Percentiles rank a stretch among this genome's conserved stretches.
phyloP scores from a whole-genome alignment of 768 basidiomycete species.

The Infundibulicybe gibba region DNA sequence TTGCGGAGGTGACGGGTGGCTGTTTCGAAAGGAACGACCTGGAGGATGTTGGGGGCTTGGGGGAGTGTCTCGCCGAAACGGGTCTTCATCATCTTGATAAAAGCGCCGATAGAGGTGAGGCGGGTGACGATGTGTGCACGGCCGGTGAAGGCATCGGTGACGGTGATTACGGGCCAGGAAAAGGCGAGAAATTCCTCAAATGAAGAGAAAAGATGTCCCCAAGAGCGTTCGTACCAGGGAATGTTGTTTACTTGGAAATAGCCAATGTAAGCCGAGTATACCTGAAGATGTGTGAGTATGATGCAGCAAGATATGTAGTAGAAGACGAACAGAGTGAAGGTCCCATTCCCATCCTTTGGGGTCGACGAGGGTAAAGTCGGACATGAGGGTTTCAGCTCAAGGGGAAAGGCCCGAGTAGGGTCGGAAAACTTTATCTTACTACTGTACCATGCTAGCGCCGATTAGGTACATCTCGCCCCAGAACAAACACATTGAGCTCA shows the following conservation, averaged over 20 bases:
- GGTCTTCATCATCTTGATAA: constrained; percentile 84
- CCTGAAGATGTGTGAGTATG: constrained; percentile 20
- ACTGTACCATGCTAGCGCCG: no score
- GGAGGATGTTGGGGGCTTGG: constrained; percentile 68
- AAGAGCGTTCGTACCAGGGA: constrained; percentile 77
- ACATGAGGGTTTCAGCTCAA: constrained; percentile 29
- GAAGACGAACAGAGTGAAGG: constrained; percentile 63
- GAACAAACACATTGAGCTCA: no score
- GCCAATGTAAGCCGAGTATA: constrained; percentile 76
- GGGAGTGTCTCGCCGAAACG: constrained; percentile 79
- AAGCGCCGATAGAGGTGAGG: constrained; percentile 64
- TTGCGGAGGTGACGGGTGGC: constrained; percentile 65
- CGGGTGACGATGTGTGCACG: constrained; percentile 80
- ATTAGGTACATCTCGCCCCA: no score
- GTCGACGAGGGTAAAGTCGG: constrained; percentile 71
- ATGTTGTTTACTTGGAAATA: constrained; percentile 70
- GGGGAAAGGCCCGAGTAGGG: no score
- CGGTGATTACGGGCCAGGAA: constrained; percentile 79
- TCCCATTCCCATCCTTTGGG: constrained; percentile 80
- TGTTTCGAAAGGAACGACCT: constrained; percentile 67
- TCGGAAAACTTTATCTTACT: no score
- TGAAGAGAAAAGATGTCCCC: constrained; percentile 75
- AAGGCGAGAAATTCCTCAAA: constrained; percentile 80
- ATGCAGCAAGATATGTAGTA: neutral
- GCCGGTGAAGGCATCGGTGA: constrained; percentile 71